These are phyloP conservation scores for Chlamydomonas applanata DNA, from an alignment of 139 green algal species.

Conservation along the genomic window DNA sequence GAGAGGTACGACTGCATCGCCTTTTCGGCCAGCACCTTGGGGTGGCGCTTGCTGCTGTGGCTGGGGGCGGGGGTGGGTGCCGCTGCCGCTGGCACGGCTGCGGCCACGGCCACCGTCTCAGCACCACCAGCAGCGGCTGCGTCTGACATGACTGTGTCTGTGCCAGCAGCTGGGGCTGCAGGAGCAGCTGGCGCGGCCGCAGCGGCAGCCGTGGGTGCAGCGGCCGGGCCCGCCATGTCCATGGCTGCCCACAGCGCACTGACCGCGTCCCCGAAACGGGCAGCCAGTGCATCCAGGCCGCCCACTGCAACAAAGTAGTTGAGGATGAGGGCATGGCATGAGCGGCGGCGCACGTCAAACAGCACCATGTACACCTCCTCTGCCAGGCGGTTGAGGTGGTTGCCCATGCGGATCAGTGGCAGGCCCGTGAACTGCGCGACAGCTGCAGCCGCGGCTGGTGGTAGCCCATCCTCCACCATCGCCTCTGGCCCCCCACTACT, in stretches of 20 bases:
- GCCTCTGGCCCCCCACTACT: not conserved
- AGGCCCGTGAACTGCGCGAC: not conserved
- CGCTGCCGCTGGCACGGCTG: conserved; percentile 9
- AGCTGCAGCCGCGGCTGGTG: not conserved
- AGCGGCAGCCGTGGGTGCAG: not conserved
- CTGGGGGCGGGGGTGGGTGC: not conserved
- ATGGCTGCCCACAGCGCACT: conserved; percentile 24
- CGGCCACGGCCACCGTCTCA: not conserved
- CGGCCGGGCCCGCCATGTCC: not conserved
- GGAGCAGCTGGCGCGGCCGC: not conserved
- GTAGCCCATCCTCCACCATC: not conserved
- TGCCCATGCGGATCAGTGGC: not conserved
- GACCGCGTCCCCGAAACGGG: conserved; percentile 22
- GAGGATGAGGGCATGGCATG: conserved; percentile 79
- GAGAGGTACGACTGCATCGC: conserved; percentile 33
- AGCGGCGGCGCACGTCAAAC: conserved; percentile 76
- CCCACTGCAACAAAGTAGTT: conserved; percentile 67
- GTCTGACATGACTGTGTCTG: conserved; percentile 19
- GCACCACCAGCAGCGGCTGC: not conserved
- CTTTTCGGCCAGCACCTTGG: conserved; percentile 38
- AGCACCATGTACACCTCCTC: conserved; percentile 72
- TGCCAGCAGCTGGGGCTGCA: not conserved
- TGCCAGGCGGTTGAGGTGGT: conserved; percentile 44
- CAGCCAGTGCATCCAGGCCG: conserved; percentile 21
- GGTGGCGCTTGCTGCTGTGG: conserved; percentile 22